Base-by-base conservation (phyloP, 306 rosid species). In the Glycine tomentella region DNA sequence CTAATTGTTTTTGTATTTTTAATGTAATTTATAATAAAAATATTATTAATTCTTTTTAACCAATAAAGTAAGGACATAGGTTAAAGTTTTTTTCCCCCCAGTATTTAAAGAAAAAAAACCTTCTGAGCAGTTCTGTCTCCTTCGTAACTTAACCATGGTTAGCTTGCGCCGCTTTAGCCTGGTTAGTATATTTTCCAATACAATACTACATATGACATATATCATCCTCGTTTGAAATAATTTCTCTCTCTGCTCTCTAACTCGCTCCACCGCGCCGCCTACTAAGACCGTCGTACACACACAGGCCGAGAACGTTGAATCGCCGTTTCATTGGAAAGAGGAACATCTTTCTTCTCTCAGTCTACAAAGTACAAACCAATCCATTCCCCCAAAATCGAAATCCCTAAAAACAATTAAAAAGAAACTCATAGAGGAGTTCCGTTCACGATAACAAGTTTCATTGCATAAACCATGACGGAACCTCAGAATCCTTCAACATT, bases 111-210 rank as follows among this genome's bases (percentile, higher is more conserved):
- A 25, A 25, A 25, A 25, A 25, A 59, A 33, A 34, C 1, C 17
- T 33, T 62, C 44, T 62, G 8, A 10, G 8, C 45, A 33, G 69
- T 68, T 69, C 44, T 40, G 34, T 81, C 71, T 10, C 63, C 25
- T 33, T 79, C 51, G 0, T 40, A 14, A 69, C 51, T 80, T 46
- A 94, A 90, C 97, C 96, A 84, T 61, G 87, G 97, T 92, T 92
- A 86, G 77, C 65, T 70, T 12, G 70, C 88, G 87, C 91, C 91
- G 93, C 90, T 90, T 86, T 77, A 71, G 70, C 81, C 77, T 68
- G 44, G 61, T 79, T 15, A n/a, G 69, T 36, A 36, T 31, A 16
- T 62, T 62, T 61, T 62, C 1, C 4, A 9, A 9, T 25, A 25
- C 31, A 25, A 25, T 33, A 33, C 8, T 45, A 42, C 66, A 42